These are phyloP conservation scores for Echria macrotheca DNA, from an alignment of 495 filamentous ascomycete species.

Conservation along the genomic window DNA sequence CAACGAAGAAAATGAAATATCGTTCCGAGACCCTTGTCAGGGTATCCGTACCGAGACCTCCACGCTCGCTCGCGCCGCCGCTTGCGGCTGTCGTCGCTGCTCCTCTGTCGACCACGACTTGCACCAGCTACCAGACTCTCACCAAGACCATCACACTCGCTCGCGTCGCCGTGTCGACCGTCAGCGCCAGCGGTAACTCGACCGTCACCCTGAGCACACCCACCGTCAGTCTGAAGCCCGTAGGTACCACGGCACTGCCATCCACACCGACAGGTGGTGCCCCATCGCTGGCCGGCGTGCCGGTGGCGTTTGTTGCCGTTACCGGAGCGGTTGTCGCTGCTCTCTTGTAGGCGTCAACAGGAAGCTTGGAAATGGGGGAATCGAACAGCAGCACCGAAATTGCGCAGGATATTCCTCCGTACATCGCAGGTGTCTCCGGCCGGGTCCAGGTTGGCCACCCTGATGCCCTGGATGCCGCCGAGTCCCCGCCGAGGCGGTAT, in stretches of 20 bases:
- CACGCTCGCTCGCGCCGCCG: too few relatives aligned
- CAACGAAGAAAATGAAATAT: too few relatives aligned
- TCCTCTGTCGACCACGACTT: conserved; percentile 31
- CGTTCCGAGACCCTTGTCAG: too few relatives aligned
- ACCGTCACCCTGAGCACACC: conserved; percentile 18
- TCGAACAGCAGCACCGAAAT: too few relatives aligned
- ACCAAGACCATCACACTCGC: conserved; percentile 49
- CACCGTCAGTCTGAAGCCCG: conserved; percentile 23
- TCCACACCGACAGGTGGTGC: conserved; percentile 27
- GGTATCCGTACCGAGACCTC: too few relatives aligned
- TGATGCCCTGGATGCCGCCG: too few relatives aligned
- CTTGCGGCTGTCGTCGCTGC: conserved; percentile 35
- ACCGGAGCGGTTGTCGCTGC: conserved; percentile 41
- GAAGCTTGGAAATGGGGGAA: background rate
- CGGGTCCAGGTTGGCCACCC: too few relatives aligned
- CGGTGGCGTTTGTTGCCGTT: conserved; percentile 37
- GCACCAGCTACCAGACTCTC: conserved; percentile 46
- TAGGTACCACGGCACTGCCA: conserved; percentile 14
- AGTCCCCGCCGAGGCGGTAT: too few relatives aligned
- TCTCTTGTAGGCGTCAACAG: conserved; percentile 32
- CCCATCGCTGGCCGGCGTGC: conserved; percentile 30
- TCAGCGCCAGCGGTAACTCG: conserved; percentile 39
- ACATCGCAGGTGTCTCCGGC: too few relatives aligned
- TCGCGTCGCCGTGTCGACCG: conserved; percentile 41
- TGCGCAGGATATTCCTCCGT: too few relatives aligned